These are phyloP conservation scores for Cucurbitaria berberidis DNA, from an alignment of 2,329 filamentous ascomycete species.

Conservation along the genomic window DNA sequence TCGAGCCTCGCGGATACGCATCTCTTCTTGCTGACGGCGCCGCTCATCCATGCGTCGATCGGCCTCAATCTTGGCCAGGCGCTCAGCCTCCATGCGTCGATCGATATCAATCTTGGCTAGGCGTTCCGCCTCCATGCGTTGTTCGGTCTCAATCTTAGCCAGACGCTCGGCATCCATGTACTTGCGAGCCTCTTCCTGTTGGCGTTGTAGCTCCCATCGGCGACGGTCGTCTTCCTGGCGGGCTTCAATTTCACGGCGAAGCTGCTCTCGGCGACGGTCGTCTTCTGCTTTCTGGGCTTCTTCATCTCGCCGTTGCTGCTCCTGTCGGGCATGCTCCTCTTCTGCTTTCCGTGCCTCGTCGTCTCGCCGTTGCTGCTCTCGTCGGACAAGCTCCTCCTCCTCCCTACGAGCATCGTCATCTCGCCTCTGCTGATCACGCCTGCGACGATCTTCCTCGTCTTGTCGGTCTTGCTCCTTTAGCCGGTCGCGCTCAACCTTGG, in stretches of 20 bases:
- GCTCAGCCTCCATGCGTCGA: constrained; percentile 35
- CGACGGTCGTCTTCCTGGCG: constrained; percentile 27
- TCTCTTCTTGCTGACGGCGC: constrained; percentile 34
- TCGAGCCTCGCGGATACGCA: constrained; percentile 34
- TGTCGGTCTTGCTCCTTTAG: constrained; percentile 40
- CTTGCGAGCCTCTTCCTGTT: constrained; percentile 37
- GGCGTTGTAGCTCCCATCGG: constrained; percentile 31
- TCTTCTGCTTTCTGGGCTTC: constrained; percentile 23
- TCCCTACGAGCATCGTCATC: constrained; percentile 33
- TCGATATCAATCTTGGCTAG: constrained; percentile 38
- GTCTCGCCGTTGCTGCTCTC: constrained; percentile 27
- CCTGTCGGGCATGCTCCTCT: constrained; percentile 21
- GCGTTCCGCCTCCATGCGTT: constrained; percentile 28
- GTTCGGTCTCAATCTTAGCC: constrained; percentile 36
- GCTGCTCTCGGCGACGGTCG: constrained; percentile 27
- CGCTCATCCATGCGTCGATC: constrained; percentile 33
- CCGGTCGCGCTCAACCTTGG: constrained; percentile 53
- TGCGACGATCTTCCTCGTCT: constrained; percentile 33
- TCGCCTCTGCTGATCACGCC: constrained; percentile 24
- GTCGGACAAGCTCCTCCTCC: constrained; percentile 33
- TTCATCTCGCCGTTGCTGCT: constrained; percentile 14
- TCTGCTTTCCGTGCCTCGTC: constrained; percentile 25
- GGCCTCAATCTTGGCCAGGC: constrained; percentile 34
- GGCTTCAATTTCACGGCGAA: constrained; percentile 28
- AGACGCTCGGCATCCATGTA: constrained; percentile 38